Evolutionary conservation across 306 rosid species (phyloP), one percentile per base, ranked within the genome.

Genomic region (Lathyrus oleraceus): DNA sequence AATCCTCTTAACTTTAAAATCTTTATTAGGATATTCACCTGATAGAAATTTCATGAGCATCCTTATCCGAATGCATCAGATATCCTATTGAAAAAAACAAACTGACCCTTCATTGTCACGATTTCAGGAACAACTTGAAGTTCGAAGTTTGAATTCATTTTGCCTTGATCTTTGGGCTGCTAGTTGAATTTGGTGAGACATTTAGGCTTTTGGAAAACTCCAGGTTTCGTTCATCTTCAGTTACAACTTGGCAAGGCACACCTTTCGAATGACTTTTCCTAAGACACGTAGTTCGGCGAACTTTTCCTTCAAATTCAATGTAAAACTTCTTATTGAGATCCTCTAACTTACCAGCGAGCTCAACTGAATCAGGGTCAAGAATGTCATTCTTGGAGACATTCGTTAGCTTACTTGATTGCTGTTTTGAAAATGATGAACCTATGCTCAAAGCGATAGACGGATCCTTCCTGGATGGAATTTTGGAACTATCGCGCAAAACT

Each of bases 191-290:
- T n/a, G 38, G 59, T 38, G 70, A 80, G 47, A 66, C 84, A 3
- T 53, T 61, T n/a, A 15, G 61, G 72, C 83, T 76, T 17, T 30
- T 64, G 60, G 81, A 80, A 70, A 81, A 49, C 49, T 61, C 85
- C 45, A 36, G 77, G 77, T 79, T 80, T 9, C 81, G 78, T 9
- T 81, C 90, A 71, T 71, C 81, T 58, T 81, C 87, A 39, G 83
- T 69, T 20, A 69, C 61, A 53, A 48, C 85, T 70, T 15, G 83
- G 80, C 56, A 69, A 74, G 84, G 80, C 73, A 79, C 84, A 80
- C 83, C 82, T 76, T 84, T 91, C 15, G 97, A 94, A 56, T 56
- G 87, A 71, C 96, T 83, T 80, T 87, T 94, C 85, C 69, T 81
- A 42, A 86, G 67, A 40, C 17, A 25, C 25, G 42, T 58, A 60